Base-by-base conservation (phyloP, 2,329 filamentous ascomycete genomes). In the Bipolaris sorokiniana region DNA sequence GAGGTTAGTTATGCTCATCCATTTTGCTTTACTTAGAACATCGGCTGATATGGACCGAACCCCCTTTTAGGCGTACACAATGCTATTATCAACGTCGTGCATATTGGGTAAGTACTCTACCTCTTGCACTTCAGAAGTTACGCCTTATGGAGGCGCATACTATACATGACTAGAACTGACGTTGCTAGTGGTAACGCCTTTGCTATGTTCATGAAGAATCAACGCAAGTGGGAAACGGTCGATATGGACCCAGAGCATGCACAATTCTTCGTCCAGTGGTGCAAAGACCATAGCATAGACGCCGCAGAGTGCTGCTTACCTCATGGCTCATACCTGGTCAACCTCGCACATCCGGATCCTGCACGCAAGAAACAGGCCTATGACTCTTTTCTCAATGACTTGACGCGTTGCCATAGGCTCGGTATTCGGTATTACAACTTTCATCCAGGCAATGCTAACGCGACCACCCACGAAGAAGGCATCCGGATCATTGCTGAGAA, bases 361-460 rank as follows among this genome's bases (percentile, higher is more conserved):
- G 84, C 83, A 37, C 96, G 96, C 75, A 91, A 92, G 1, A 84
- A 87, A 49, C 92, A 98, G 79, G 93, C 93, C 1, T 97, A 96
- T 73, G 83, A 81, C 37, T 86, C 87, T 55, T 99, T 99, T 76
- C 72, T 96, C 15, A 93, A 99, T 68, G 95, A 99, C 74, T 82
- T 99, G 1, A 80, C 86, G 48, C 87, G 95, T 9, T 98, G 95
- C 76, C 90, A 97, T 71, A 83, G 84, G 44, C 85, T 99, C 0
- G 92, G 92, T 1, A 97, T 99, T 69, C 83, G 80, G 60, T 83
- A 97, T n/a, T 99, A 98, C 81, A 99, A 99, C 78, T 98, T 99
- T 79, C 95, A 99, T 73, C 95, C 95, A 0, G 95, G 95, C 18
- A 93, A 89, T 55, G 89, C 89, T 1, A 90, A 77, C 40, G 77